Evolutionary conservation across 1,284 basidiomycete genomes (phyloP).

Genomic region (Puccinia novopanici): DNA sequence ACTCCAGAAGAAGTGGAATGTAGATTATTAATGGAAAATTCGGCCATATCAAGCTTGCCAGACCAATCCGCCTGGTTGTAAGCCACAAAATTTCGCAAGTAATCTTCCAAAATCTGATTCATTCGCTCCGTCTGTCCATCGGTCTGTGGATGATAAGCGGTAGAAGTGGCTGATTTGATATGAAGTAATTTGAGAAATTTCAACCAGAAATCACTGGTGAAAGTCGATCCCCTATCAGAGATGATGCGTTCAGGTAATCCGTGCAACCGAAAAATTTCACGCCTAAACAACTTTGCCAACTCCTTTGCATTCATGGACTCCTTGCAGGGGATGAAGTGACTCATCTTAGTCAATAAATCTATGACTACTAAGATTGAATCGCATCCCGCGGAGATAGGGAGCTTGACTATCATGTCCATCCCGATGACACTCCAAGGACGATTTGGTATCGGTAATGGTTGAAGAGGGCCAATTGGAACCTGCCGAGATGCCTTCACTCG

Average conservation of each 20-base stretch:
- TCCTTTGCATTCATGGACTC: neutral
- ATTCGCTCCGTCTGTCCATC: too few relatives aligned
- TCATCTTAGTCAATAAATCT: conserved; percentile 61
- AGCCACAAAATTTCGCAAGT: too few relatives aligned
- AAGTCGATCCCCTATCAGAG: conserved; percentile 2
- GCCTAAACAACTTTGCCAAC: neutral
- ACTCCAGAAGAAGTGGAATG: neutral
- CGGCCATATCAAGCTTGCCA: neutral
- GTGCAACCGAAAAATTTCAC: conserved; percentile 26
- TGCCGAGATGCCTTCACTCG: neutral
- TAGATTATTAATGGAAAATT: conserved; percentile 36
- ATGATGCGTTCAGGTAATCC: conserved; percentile 23
- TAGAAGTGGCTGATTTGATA: too few relatives aligned
- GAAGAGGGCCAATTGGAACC: conserved; percentile 58
- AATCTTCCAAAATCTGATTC: too few relatives aligned
- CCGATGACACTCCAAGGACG: conserved; percentile 61
- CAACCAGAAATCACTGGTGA: conserved; percentile 12
- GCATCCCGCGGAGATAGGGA: conserved; percentile 60
- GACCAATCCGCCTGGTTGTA: too few relatives aligned
- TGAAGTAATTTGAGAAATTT: too few relatives aligned
- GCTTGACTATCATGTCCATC: conserved; percentile 63
- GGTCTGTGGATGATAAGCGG: too few relatives aligned
- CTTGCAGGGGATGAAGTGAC: conserved; percentile 56
- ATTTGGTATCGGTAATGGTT: conserved; percentile 58
- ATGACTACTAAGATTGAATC: conserved; percentile 62